These are phyloP conservation scores for Echinosophora koreensis DNA, from an alignment of 306 rosid species.

Conservation along the genomic window DNA sequence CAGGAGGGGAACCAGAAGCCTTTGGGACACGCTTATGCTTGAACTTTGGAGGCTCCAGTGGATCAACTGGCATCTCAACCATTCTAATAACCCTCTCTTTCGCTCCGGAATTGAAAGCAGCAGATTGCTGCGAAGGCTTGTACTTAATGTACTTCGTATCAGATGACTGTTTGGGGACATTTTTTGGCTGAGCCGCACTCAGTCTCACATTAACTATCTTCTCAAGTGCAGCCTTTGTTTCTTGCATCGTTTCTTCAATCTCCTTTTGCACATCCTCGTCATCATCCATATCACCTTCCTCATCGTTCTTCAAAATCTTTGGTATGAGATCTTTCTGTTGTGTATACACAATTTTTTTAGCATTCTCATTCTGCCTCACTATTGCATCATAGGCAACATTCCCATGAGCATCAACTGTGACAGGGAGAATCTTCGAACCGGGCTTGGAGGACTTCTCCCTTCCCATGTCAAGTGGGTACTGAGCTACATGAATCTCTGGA, in stretches of 20 bases:
- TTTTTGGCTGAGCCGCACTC: conserved; percentile 88
- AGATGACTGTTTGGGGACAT: conserved; percentile 74
- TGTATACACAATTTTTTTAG: conserved; percentile 78
- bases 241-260: conserved; percentile 79
- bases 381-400: conserved; percentile 90
- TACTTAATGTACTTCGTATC: conserved; percentile 86
- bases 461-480: conserved; percentile 93
- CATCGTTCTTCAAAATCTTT: conserved; percentile 66
- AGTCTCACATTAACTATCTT: conserved; percentile 85
- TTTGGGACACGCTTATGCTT: conserved; percentile 93
- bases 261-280: conserved; percentile 69
- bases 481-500: conserved; percentile 91
- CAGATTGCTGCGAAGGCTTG: conserved; percentile 83
- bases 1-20: conserved; percentile 92
- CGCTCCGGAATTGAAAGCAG: conserved; percentile 88
- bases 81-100: conserved; percentile 89
- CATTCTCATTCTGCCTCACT: conserved; percentile 84
- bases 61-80: conserved; percentile 95
- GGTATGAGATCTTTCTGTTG: conserved; percentile 84
- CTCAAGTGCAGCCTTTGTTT: conserved; percentile 87
- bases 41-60: conserved; percentile 92
- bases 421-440: conserved; percentile 76
- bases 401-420: conserved; percentile 82
- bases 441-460: conserved; percentile 66
- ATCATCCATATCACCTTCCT: conserved; percentile 49